Evolutionary conservation across 1,284 basidiomycete genomes (phyloP).

Genomic region (Cryptococcus sp.): DNA sequence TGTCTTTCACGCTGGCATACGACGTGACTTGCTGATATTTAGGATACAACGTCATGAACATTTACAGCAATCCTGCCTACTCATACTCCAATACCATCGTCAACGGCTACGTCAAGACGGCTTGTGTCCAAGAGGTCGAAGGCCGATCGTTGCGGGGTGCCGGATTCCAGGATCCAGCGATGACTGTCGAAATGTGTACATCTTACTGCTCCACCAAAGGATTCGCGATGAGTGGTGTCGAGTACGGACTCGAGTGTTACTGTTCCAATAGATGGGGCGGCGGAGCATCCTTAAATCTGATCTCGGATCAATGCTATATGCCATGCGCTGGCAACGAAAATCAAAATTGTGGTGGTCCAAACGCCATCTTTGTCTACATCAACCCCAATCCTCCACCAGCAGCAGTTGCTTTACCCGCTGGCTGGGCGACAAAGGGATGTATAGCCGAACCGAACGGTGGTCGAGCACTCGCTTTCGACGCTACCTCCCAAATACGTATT

Average conservation of each 20-base stretch:
- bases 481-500: slow-evolving; percentile 8
- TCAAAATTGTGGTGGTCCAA: slow-evolving; percentile 24
- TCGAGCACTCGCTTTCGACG: slow-evolving; percentile 21
- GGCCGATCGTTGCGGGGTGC: slow-evolving; percentile 7
- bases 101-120: slow-evolving; percentile 13
- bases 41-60: slow-evolving; percentile 3
- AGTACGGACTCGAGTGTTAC: slow-evolving; percentile 13
- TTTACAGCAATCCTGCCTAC: slow-evolving; percentile 6
- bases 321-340: slow-evolving; percentile 15
- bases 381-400: slow-evolving; percentile 7
- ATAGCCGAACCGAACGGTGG: slow-evolving; percentile 16
- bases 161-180: slow-evolving; percentile 1
- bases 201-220: slow-evolving; percentile 3
- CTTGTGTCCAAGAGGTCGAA: slow-evolving; percentile 11
- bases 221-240: slow-evolving; percentile 10
- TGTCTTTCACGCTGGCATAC: background rate
- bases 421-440: slow-evolving; percentile 26
- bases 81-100: slow-evolving; percentile 3
- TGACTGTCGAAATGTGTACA: slow-evolving; percentile 11
- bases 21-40: background rate
- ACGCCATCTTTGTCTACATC: slow-evolving; percentile 20
- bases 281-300: slow-evolving; percentile 9
- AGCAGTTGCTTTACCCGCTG: slow-evolving; percentile 14
- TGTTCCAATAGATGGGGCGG: slow-evolving; percentile 6
- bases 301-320: slow-evolving; percentile 17